Conservation (phyloP, 2,329 filamentous ascomycete genomes). For the Hyphodiscus sp. region DNA sequence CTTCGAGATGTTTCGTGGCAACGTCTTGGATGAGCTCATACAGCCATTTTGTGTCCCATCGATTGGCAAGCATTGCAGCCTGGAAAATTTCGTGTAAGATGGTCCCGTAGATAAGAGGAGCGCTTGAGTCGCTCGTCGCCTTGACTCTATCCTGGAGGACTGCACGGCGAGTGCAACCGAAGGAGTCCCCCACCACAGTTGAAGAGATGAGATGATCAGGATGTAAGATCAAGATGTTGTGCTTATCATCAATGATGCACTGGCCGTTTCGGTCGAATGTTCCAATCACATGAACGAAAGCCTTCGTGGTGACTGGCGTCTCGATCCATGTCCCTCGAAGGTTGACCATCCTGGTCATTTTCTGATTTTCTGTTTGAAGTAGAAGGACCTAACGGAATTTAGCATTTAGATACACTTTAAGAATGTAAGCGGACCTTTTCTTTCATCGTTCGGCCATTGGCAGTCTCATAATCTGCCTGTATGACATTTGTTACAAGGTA, state of each 20-base stretch:
- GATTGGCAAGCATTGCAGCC: slow-evolving; percentile 74
- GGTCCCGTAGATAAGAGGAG: slow-evolving; percentile 83
- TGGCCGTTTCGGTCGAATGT: slow-evolving; percentile 62
- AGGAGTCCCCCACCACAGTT: slow-evolving; percentile 94
- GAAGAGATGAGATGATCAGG: slow-evolving; percentile 94
- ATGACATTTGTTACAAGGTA: slow-evolving; percentile 74
- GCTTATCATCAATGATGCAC: slow-evolving; percentile 75
- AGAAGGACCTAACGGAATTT: slow-evolving; percentile 58
- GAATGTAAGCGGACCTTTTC: slow-evolving; percentile 59
- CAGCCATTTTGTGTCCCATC: slow-evolving; percentile 69
- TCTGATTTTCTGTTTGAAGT: slow-evolving; percentile 72
- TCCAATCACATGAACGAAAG: slow-evolving; percentile 83
- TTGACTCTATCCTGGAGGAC: slow-evolving; percentile 95
- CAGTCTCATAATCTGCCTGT: slow-evolving; percentile 60
- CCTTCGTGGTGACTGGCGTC: slow-evolving; percentile 65
- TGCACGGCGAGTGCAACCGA: slow-evolving; percentile 81
- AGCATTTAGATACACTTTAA: background rate
- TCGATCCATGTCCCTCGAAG: slow-evolving; percentile 84
- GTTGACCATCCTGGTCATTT: slow-evolving; percentile 59
- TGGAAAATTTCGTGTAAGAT: slow-evolving; percentile 96
- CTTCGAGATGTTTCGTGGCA: slow-evolving; percentile 75
- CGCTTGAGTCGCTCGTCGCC: slow-evolving; percentile 71
- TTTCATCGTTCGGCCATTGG: slow-evolving; percentile 49
- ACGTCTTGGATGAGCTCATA: slow-evolving; percentile 59
- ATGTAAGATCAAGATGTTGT: slow-evolving; percentile 84